A percentile compares a stretch with the other conserved stretches of the same genome.
phyloP scores from a whole-genome alignment of 345 rosid genomes.

The Euclidium syriacum region DNA sequence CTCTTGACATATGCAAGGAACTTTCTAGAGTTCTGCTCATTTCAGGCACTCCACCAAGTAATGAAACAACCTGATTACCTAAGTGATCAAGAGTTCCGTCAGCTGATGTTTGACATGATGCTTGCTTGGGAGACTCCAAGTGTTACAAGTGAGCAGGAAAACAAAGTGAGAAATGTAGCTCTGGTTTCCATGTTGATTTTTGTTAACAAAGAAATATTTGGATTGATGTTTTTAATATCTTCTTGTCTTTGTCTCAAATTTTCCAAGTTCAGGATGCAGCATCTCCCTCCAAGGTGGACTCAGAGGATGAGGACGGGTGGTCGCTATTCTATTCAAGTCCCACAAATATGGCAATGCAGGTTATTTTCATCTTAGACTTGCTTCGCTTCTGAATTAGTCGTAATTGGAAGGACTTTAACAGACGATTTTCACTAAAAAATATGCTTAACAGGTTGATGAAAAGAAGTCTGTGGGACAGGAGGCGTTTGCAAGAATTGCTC shows the following conservation, averaged over 20 bases:
- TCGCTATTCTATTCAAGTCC: constrained; percentile 76
- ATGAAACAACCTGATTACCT: constrained; percentile 51
- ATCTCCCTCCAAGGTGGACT: constrained; percentile 38
- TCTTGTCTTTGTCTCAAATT: constrained; percentile 3
- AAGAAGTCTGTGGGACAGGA: constrained; percentile 71
- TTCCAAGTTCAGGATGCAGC: constrained; percentile 45
- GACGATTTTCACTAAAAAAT: background rate
- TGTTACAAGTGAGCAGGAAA: constrained; percentile 35
- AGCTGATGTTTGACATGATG: constrained; percentile 88
- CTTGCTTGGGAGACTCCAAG: constrained; percentile 94
- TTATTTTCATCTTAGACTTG: constrained; percentile 23
- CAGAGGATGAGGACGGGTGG: constrained; percentile 68
- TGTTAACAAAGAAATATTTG: background rate
- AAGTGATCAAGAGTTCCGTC: constrained; percentile 68
- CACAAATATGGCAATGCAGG: constrained; percentile 85
- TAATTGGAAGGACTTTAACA: background rate
- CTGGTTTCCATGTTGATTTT: background rate
- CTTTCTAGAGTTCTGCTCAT: constrained; percentile 78
- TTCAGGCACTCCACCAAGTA: constrained; percentile 50
- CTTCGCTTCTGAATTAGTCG: background rate
- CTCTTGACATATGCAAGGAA: constrained; percentile 62
- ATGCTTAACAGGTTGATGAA: constrained; percentile 63
- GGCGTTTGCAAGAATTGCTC: constrained; percentile 90
- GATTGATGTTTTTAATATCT: background rate
- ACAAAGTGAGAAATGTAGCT: constrained; percentile 43